Conservation (phyloP, 495 filamentous ascomycete genomes). For the Podospora pseudoanserina region DNA sequence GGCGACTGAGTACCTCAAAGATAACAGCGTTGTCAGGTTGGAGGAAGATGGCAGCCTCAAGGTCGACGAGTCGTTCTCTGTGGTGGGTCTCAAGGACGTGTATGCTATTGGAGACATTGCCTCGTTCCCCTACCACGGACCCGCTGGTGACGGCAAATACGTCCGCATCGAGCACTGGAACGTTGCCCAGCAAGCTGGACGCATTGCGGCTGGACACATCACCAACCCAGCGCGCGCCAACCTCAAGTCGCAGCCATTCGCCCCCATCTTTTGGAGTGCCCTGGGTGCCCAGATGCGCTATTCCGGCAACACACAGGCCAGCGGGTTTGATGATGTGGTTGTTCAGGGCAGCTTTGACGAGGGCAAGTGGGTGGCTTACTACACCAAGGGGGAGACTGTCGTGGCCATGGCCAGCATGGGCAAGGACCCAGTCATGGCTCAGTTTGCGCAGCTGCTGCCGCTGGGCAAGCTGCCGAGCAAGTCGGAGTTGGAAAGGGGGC, state of each 20-base stretch:
- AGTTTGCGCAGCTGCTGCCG: slow-evolving; percentile 83
- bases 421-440: slow-evolving; percentile 80
- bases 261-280: slow-evolving; percentile 95
- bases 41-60: slow-evolving; percentile 77
- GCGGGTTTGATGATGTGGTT: slow-evolving; percentile 81
- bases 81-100: slow-evolving; percentile 70
- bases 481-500: slow-evolving; percentile 65
- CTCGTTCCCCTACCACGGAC: slow-evolving; percentile 89
- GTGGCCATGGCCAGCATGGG: slow-evolving; percentile 90
- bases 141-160: slow-evolving; percentile 66
- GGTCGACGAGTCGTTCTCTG: slow-evolving; percentile 72
- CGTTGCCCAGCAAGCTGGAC: slow-evolving; percentile 89
- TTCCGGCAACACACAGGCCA: slow-evolving; percentile 71
- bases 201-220: slow-evolving; percentile 72
- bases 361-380: slow-evolving; percentile 84
- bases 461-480: slow-evolving; percentile 77
- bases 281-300: slow-evolving; percentile 86
- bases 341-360: slow-evolving; percentile 73
- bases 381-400: slow-evolving; percentile 80
- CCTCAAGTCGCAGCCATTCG: slow-evolving; percentile 65
- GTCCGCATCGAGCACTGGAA: slow-evolving; percentile 95
- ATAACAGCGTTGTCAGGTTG: slow-evolving; percentile 62
- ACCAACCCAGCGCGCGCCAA: slow-evolving; percentile 57
- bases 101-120: slow-evolving; percentile 96
- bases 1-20: slow-evolving; percentile 77